Base-by-base conservation (phyloP, 495 filamentous ascomycete species). In the Annulohypoxylon bovei region DNA sequence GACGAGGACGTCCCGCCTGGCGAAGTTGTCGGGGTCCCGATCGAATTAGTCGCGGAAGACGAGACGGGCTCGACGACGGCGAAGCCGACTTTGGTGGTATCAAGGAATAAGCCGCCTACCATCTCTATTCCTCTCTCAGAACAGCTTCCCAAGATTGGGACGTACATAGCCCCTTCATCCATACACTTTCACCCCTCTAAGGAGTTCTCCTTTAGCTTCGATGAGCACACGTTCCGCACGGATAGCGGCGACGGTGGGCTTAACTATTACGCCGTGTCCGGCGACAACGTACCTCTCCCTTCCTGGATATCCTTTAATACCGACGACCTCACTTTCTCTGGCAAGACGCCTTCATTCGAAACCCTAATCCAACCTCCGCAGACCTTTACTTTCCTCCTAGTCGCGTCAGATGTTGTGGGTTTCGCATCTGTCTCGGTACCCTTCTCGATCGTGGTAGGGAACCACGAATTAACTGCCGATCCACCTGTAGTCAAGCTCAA, bases 261-360 rank as follows among this genome's bases (percentile, higher is more conserved):
- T 23, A 81, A 67, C 35, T 97, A 94, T 77, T 95, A 97, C 74
- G 91, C 93, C 22, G 88, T 91, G 9, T 90, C 91, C 37, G 79
- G 76, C 2, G 89, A 94, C 65, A 92, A 94, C 71, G 90, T 90
- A 6, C 94, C 95, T 30, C 80, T 97, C 39, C 94, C 94, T 33
- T 92, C 93, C 4, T 97, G 93, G 94, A 86, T 97, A 40, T 81
- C 78, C 9, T 97, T 98, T 71, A 88, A 97, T 73, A 70, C 85
- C 1, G 65, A 73, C 1, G 80, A 68, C 6, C 83, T 97, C 30
- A 84, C 84, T 9, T 97, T 97, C 71, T 87, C 87, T 5, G 94
- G 94, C n/a, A 86, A 80, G 46, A 90, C 90, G 3, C 94, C 93
- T 4, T 76, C 87, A 12, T 79, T 85, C 16, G 81, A 82, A 37